Evolutionary conservation across 73 alveolate genomes (phyloP), one percentile per base, ranked within the genome.

Genomic region (Tetrahymena thermophila): DNA sequence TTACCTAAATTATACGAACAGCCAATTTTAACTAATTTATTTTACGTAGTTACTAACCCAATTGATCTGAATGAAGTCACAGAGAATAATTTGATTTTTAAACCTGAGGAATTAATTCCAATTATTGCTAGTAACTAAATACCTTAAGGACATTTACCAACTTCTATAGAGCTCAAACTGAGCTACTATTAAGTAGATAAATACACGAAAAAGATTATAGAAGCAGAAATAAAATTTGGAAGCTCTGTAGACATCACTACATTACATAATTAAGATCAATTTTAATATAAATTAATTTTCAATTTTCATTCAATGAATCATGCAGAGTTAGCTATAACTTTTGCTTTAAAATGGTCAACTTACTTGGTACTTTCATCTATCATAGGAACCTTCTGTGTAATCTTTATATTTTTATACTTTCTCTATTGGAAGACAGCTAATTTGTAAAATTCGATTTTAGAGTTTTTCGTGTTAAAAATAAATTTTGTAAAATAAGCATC

Each of bases 321-420:
- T 94, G 97, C 96, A 57, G 98, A 98, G 57, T 96, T 98, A 50
- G 97, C 98, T 84, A 98, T 98, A 55, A 71, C 97, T 11, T 98
- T 98, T 95, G 98, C 99, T n/a, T 98, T 98, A 85, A 95, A 96
- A 35, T 97, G 98, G 96, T 94, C 95, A 35, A 98, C 98, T 94
- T 98, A 98, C 95, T 85, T 98, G n/a, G 97, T 97, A 85, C 97
- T 98, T 58, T 98, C 97, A 96, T 43, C 97, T 89, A 35, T 98
- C 31, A 98, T 97, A 34, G 99, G 99, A 15, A 42, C 95, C 37
- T 85, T 96, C 19, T 89, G 99, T 17, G 94, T 98, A 3, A 16
- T 94, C 28, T 56, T 56, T 56, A 94, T 98, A 40, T 96, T 96
- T 40, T 55, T 95, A 6, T 56, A 96, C 35, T 98, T 98, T 94